Conservation (phyloP, 1,284 basidiomycete species). For the Mycosarcoma mackinlayi region DNA sequence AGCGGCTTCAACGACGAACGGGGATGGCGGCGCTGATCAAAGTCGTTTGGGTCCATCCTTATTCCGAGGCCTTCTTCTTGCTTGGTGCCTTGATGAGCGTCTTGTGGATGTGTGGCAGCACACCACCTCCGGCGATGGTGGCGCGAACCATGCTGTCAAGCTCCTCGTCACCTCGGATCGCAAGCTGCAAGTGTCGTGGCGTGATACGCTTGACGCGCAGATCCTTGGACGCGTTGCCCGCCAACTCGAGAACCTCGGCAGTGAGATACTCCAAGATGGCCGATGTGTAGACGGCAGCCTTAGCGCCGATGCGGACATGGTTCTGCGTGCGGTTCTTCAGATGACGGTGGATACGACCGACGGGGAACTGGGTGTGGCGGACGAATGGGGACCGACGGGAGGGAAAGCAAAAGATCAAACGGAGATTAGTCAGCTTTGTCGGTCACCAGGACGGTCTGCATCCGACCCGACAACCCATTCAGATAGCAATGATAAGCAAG, state of each 20-base stretch:
- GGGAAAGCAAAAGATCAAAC: background rate
- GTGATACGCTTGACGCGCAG: conserved; percentile 95
- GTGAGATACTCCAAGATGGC: conserved; percentile 91
- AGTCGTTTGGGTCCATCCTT: conserved; percentile 1
- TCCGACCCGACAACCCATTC: too few species aligned
- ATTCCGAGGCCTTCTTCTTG: conserved; percentile 52
- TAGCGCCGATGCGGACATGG: conserved; percentile 90
- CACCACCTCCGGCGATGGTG: conserved; percentile 82
- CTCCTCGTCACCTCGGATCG: conserved; percentile 95
- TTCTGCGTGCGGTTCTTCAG: conserved; percentile 91
- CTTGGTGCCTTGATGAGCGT: conserved; percentile 57
- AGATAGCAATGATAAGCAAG: too few species aligned
- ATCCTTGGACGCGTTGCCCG: conserved; percentile 98
- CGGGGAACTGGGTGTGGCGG: conserved; percentile 77
- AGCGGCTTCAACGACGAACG: background rate
- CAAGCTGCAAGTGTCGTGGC: conserved; percentile 89
- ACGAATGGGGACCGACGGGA: background rate
- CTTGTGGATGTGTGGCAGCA: conserved; percentile 97
- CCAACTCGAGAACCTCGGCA: conserved; percentile 88
- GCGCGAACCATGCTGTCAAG: conserved; percentile 74
- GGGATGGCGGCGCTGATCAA: background rate
- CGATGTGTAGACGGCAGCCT: conserved; percentile 90
- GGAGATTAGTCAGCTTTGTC: conserved; percentile 8
- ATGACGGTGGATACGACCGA: conserved; percentile 94
- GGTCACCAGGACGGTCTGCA: background rate